Conservation (phyloP, 345 rosid species). For the Linum usitatissimum region DNA sequence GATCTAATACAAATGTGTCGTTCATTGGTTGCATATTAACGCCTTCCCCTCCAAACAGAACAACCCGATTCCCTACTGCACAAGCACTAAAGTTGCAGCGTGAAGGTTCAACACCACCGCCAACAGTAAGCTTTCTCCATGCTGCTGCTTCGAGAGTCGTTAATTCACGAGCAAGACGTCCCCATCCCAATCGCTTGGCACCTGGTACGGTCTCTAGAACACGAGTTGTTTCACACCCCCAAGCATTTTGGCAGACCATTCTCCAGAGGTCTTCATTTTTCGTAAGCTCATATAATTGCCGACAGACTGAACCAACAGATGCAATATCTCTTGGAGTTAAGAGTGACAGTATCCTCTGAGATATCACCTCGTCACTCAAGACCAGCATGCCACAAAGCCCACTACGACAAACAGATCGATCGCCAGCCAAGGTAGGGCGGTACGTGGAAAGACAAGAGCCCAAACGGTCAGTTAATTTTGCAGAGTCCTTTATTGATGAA, state of each 20-base stretch:
- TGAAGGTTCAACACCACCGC: constrained; percentile 85
- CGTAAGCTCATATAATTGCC: constrained; percentile 52
- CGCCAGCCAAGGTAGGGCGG: constrained; percentile 30
- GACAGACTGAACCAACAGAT: constrained; percentile 60
- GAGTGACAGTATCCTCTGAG: constrained; percentile 59
- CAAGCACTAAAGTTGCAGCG: constrained; percentile 87
- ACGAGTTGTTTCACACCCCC: constrained; percentile 73
- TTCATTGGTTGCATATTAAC: constrained; percentile 96
- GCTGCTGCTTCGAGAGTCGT: constrained; percentile 86
- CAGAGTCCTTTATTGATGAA: constrained; percentile 45
- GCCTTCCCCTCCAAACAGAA: constrained; percentile 87
- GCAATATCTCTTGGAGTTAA: constrained; percentile 82
- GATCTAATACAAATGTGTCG: constrained; percentile 78
- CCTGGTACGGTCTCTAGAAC: constrained; percentile 71
- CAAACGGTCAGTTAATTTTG: constrained; percentile 30
- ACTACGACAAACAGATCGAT: constrained; percentile 40
- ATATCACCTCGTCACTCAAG: constrained; percentile 68
- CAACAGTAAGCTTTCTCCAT: constrained; percentile 81
- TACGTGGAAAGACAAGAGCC: constrained; percentile 32
- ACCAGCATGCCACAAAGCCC: constrained; percentile 61
- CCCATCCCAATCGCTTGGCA: constrained; percentile 81
- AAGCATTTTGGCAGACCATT: constrained; percentile 84
- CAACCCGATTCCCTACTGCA: constrained; percentile 80
- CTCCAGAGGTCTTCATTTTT: constrained; percentile 81
- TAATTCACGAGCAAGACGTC: constrained; percentile 67